phyloP scores from a whole-genome alignment of 2,329 filamentous ascomycete genomes.

The Fonsecaea nubica region DNA sequence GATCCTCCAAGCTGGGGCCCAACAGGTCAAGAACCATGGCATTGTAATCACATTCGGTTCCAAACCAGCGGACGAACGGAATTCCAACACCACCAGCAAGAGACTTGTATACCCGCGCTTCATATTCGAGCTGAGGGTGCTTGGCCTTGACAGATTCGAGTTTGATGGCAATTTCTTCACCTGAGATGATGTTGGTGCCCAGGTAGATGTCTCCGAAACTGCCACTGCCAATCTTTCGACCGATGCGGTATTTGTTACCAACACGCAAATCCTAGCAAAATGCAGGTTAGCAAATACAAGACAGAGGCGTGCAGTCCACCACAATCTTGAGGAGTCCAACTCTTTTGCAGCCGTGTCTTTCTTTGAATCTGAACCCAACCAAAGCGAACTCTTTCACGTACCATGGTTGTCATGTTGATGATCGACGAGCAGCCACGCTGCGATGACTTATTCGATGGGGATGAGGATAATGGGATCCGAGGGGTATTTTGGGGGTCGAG shows the following conservation, averaged over 20 bases:
- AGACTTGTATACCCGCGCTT: constrained; percentile 85
- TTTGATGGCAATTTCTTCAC: constrained; percentile 99
- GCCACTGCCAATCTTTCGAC: constrained; percentile 97
- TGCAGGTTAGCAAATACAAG: constrained; percentile 17
- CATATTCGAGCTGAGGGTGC: constrained; percentile 98
- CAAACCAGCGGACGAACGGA: constrained; percentile 99
- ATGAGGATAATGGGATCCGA: constrained; percentile 7
- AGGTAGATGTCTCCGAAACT: constrained; percentile 99
- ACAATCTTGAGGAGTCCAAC: constrained; percentile 12
- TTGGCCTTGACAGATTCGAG: constrained; percentile 99
- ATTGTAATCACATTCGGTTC: constrained; percentile 99
- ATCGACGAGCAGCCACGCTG: constrained; percentile 30
- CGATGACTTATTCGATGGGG: constrained; percentile 5
- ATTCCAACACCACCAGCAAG: constrained; percentile 97
- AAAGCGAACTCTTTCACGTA: constrained; percentile 48
- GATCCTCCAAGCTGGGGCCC: constrained; percentile 91
- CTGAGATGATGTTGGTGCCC: constrained; percentile 99
- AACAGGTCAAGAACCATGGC: constrained; percentile 98
- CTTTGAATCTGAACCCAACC: constrained; percentile 4
- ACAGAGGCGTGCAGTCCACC: not conserved
- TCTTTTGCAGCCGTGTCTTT: constrained; percentile 13
- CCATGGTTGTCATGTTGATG: constrained; percentile 68
- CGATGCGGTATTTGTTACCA: constrained; percentile 99
- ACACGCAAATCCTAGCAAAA: constrained; percentile 85
- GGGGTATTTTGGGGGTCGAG: constrained; percentile 19